Conservation (phyloP, 2,329 filamentous ascomycete genomes). For the Boeremia exigua region DNA sequence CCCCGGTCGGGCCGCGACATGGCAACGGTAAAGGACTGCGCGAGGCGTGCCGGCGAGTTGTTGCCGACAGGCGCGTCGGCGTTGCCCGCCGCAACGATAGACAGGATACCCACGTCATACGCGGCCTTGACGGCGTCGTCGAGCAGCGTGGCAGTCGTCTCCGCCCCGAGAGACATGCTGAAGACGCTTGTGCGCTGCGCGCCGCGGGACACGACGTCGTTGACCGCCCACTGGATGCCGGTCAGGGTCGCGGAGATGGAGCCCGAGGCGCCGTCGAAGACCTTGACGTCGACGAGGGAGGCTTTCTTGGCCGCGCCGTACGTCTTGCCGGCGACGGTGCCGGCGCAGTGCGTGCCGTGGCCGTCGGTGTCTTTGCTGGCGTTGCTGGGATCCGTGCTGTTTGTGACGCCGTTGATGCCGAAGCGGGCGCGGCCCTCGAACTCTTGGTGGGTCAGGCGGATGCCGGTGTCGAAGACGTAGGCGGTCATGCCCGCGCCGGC, state of each 20-base stretch:
- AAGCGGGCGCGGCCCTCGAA: constrained; percentile 22
- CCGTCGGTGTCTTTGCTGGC: not conserved
- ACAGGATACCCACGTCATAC: constrained; percentile 38
- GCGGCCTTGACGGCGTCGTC: constrained; percentile 33
- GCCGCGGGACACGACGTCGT: constrained; percentile 15
- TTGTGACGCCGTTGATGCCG: constrained; percentile 12
- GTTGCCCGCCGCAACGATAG: constrained; percentile 46
- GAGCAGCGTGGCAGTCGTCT: not conserved
- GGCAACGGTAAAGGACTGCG: constrained; percentile 44
- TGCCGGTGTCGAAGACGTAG: constrained; percentile 69
- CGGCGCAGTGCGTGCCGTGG: constrained; percentile 25
- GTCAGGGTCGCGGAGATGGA: constrained; percentile 8
- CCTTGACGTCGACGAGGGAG: constrained; percentile 28
- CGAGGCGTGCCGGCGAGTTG: constrained; percentile 37
- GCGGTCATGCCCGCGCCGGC: constrained; percentile 48
- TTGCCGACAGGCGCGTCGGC: constrained; percentile 31
- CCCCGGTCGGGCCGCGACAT: constrained; percentile 39
- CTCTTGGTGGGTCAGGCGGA: constrained; percentile 56
- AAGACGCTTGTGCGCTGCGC: not conserved
- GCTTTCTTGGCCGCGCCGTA: constrained; percentile 18
- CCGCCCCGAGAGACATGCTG: not conserved
- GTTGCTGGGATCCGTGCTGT: constrained; percentile 9
- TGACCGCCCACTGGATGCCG: constrained; percentile 25
- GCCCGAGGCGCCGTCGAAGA: constrained; percentile 16
- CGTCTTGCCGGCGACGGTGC: constrained; percentile 15